Evolutionary conservation across 257 asterid genomes (phyloP).

Genomic region (Solanum okadae): DNA sequence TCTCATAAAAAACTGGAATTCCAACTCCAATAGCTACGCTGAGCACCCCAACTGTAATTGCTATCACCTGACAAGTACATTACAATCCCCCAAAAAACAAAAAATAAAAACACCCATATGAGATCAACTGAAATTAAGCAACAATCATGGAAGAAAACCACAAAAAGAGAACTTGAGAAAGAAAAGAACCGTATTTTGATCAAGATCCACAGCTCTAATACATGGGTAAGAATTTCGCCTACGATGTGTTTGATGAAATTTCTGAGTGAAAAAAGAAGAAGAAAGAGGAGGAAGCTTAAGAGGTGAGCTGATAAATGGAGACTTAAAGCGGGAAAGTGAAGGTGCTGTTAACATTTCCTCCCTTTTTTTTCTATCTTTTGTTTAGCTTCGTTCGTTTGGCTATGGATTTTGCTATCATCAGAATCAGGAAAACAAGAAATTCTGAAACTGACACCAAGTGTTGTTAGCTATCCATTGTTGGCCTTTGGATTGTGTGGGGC

Average conservation of each 20-base stretch:
- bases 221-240: conserved; percentile 51
- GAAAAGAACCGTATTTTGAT: conserved; percentile 64
- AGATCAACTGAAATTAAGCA: not conserved
- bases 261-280: conserved; percentile 24
- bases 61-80: conserved; percentile 44
- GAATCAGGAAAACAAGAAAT: not conserved
- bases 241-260: conserved; percentile 23
- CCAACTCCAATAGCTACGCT: conserved; percentile 91
- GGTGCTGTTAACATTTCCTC: conserved; percentile 39
- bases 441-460: not conserved
- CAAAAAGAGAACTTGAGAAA: not conserved
- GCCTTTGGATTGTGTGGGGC: conserved; percentile 29
- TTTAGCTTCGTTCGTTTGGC: not conserved
- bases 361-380: not conserved
- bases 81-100: not conserved
- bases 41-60: conserved; percentile 72
- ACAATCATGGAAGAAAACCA: not conserved
- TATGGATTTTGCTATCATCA: not conserved
- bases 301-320: conserved; percentile 57
- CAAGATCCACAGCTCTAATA: conserved; percentile 77
- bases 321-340: conserved; percentile 44
- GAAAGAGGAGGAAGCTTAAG: conserved; percentile 22
- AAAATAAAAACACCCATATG: not conserved
- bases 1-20: conserved; percentile 83
- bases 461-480: conserved; percentile 4